Evolutionary conservation across 345 rosid species (phyloP), one percentile per base, ranked within the genome.

Genomic region (Eucalyptus curtisii): DNA sequence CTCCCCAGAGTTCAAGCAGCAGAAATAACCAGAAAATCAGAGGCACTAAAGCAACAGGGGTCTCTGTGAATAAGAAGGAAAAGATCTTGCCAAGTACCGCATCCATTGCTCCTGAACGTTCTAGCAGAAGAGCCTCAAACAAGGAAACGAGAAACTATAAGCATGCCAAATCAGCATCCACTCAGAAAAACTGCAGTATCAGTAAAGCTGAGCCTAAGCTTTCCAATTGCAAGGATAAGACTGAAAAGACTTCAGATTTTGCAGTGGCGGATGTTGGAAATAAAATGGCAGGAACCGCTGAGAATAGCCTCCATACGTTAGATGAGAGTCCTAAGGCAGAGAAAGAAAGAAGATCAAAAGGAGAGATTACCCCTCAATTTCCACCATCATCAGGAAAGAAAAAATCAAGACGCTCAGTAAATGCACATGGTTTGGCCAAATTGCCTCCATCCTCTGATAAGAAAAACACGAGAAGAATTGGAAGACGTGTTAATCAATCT

Each of bases 231-330:
- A 91, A 91, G 80, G 89, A 89, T 89, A 91, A 91, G 33, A 84
- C 91, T 85, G 95, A 94, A 90, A 93, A 93, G 30, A 40, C 47
- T 40, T 76, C 82, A 20, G 82, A 76, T 76, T 76, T 76, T 40
- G 82, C 82, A 76, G 47, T 7, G 82, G 15, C 30, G 7, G 47
- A 76, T 49, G 57, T 92, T 61, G 88, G 50, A 76, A 88, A 86
- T 31, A 88, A 82, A 85, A 86, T n/a, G 59, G 48, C 50, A 27
- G 87, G 31, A 57, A 81, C 89, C 22, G 44, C 80, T 89, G 55
- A 86, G 68, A 89, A 27, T 49, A 87, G 47, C 82, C 47, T 76
- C 47, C 47, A 20, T 11, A 76, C 5, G 12, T 20, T 40, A 22
- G 82, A 40, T 76, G 15, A 37, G 82, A 22, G 14, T 76, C 82